Evolutionary conservation across 768 basidiomycete species (phyloP), one percentile per base, ranked within the genome.

Genomic region (Hygrophoropsis aurantiaca): DNA sequence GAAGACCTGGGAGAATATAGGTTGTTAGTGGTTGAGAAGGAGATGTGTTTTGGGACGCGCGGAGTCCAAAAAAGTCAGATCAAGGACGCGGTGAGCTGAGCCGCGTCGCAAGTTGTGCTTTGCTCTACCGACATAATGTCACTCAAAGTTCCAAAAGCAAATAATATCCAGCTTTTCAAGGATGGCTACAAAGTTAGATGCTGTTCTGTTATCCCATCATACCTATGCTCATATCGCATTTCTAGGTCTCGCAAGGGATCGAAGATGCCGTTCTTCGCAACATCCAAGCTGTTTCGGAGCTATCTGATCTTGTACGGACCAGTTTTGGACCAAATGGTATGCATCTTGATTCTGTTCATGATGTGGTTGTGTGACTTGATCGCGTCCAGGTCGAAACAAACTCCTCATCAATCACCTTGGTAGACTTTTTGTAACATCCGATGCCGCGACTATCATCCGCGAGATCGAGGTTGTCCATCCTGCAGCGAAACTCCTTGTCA

Each of bases 391-490:
- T 40, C 82, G 95, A 43, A 99, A 97, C 70, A 99, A 99, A 69
- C 83, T 99, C 45, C 73, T 99, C 65, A 95, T 99, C 71, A 99
- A 99, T 68, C 95, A 98, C 69, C 77, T 99, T 27, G 94, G 94
- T 45, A 80, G 85, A 66, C 78, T 97, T 32, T 98, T 98, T 69
- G 94, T 98, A 50, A 99, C 97, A 26, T 95, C 93, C 39, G 95
- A 99, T 80, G 95, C 97, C 9, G 97, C 97, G 11, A 98, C 95
- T 49, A 98, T 99, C 69, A 93, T 99, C 60, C 81, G 87, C 54
- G 97, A 99, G 72, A 85, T 98, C 62, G 97, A 99, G 64, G 93
- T 99, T 47, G 93, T 98, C 13, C 97, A 99, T 68, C 97, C 97
- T 1, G 97, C 95, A 5, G 97, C 94, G 25, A 99, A 98, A 65